Conservation (phyloP, 1,284 basidiomycete genomes). For the Pascua guehoae region DNA sequence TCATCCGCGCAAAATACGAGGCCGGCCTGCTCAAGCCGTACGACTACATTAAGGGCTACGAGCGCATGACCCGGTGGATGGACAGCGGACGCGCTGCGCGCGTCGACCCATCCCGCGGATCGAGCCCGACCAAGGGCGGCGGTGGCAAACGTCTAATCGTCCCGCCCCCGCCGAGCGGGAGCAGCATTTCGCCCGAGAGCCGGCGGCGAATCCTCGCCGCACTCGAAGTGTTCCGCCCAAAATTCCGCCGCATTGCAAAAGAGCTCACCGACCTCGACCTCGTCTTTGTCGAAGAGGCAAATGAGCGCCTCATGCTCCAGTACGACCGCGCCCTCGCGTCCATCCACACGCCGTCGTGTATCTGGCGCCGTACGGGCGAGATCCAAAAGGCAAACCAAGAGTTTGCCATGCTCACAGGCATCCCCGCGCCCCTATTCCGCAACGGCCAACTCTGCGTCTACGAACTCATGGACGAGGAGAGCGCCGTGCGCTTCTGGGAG, state of each 20-base stretch:
- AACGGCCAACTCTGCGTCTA: slow-evolving; percentile 88
- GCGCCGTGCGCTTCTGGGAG: slow-evolving; percentile 91
- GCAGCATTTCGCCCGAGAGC: slow-evolving; percentile 69
- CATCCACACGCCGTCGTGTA: slow-evolving; percentile 93
- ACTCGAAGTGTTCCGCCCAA: slow-evolving; percentile 83
- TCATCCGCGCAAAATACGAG: slow-evolving; percentile 95
- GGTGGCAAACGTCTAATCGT: neutral
- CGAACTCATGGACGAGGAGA: slow-evolving; percentile 94
- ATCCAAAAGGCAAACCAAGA: slow-evolving; percentile 98
- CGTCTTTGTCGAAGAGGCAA: slow-evolving; percentile 97
- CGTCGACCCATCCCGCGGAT: slow-evolving; percentile 32
- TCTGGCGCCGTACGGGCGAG: slow-evolving; percentile 95
- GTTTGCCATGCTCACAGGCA: slow-evolving; percentile 44
- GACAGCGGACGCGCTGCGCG: slow-evolving; percentile 58
- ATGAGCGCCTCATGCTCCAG: slow-evolving; percentile 89
- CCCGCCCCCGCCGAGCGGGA: slow-evolving; percentile 23
- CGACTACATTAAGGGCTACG: slow-evolving; percentile 93
- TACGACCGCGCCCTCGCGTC: slow-evolving; percentile 94
- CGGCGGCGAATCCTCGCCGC: slow-evolving; percentile 69
- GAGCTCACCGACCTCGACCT: slow-evolving; percentile 89
- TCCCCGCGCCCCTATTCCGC: slow-evolving; percentile 34
- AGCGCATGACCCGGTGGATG: slow-evolving; percentile 88
- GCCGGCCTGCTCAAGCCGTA: slow-evolving; percentile 92
- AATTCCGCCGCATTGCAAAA: slow-evolving; percentile 87
- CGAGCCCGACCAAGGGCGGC: slow-evolving; percentile 11